These are phyloP conservation scores for Penicillium sclerotiorum DNA, from an alignment of 2,329 filamentous ascomycete species.

Conservation along the genomic window DNA sequence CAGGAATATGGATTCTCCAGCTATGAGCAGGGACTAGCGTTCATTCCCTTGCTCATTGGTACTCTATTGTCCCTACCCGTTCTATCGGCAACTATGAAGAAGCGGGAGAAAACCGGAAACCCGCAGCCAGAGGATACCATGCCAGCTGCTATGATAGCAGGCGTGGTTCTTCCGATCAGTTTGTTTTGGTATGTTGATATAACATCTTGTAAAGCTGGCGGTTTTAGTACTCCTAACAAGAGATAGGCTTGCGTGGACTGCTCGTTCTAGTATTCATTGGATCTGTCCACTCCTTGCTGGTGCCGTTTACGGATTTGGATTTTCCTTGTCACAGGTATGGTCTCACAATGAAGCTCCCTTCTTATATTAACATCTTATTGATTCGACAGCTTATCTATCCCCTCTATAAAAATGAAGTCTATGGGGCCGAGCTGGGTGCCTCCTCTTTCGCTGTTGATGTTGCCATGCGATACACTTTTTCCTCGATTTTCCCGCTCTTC, in stretches of 20 bases:
- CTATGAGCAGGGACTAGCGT: slow-evolving; percentile 10
- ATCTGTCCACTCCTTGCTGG: slow-evolving; percentile 8
- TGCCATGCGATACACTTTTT: slow-evolving; percentile 9
- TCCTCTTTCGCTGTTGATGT: slow-evolving; percentile 9
- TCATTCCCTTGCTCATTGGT: slow-evolving; percentile 10
- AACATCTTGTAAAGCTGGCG: too few species aligned
- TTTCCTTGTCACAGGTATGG: background rate
- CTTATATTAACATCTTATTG: background rate
- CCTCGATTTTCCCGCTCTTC: slow-evolving; percentile 8
- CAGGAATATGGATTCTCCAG: slow-evolving; percentile 6
- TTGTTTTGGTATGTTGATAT: slow-evolving; percentile 7
- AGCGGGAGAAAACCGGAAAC: background rate
- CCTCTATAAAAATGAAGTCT: slow-evolving; percentile 10
- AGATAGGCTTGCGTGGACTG: slow-evolving; percentile 9
- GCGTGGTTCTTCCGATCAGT: slow-evolving; percentile 8
- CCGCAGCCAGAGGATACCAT: slow-evolving; percentile 8
- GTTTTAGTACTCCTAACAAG: background rate
- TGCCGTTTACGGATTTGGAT: background rate
- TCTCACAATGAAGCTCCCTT: background rate
- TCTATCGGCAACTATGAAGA: background rate
- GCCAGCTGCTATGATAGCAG: slow-evolving; percentile 8
- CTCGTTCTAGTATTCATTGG: slow-evolving; percentile 6
- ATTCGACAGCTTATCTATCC: slow-evolving; percentile 5
- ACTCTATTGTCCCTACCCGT: slow-evolving; percentile 8
- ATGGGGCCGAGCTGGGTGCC: slow-evolving; percentile 7